Evolutionary conservation across 2,329 filamentous ascomycete genomes (phyloP).

Genomic region (Colletotrichum lupini): DNA sequence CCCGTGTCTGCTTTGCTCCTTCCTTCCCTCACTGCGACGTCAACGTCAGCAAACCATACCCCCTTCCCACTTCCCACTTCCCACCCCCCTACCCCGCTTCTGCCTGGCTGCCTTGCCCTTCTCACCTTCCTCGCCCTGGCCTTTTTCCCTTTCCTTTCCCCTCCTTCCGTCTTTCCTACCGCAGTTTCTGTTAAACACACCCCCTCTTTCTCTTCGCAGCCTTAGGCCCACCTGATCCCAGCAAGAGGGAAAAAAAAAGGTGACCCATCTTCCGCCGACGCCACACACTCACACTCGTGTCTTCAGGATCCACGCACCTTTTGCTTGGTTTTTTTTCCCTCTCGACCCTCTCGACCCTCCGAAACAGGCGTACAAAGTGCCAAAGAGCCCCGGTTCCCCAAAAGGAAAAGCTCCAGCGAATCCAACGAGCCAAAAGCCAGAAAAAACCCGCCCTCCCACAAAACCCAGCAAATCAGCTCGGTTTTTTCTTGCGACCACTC

Average conservation of each 20-base stretch:
- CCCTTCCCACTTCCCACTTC: background rate
- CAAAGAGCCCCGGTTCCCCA: conserved; percentile 23
- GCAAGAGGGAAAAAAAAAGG: conserved; percentile 12
- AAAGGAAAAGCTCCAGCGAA: conserved; percentile 31
- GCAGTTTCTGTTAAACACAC: conserved; percentile 5
- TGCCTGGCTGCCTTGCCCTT: background rate
- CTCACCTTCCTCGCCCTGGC: conserved; percentile 2
- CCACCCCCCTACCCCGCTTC: too few species aligned
- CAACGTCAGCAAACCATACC: conserved; percentile 22
- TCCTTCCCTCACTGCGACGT: conserved; percentile 29
- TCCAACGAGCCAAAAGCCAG: conserved; percentile 36
- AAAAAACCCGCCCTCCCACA: conserved; percentile 37
- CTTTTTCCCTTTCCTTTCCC: conserved; percentile 3
- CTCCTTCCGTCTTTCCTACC: background rate
- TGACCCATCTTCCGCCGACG: conserved; percentile 30
- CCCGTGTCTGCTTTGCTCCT: background rate
- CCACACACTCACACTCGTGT: conserved; percentile 22
- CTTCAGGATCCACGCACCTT: conserved; percentile 23
- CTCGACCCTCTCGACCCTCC: conserved; percentile 4
- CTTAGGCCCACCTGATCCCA: conserved; percentile 24
- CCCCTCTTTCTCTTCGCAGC: background rate
- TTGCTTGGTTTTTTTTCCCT: conserved; percentile 13
- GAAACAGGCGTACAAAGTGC: conserved; percentile 36
- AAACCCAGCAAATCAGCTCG: conserved; percentile 37
- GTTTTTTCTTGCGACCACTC: conserved; percentile 39